Evolutionary conservation across 768 basidiomycete species (phyloP).

Genomic region (Trametes meyenii): DNA sequence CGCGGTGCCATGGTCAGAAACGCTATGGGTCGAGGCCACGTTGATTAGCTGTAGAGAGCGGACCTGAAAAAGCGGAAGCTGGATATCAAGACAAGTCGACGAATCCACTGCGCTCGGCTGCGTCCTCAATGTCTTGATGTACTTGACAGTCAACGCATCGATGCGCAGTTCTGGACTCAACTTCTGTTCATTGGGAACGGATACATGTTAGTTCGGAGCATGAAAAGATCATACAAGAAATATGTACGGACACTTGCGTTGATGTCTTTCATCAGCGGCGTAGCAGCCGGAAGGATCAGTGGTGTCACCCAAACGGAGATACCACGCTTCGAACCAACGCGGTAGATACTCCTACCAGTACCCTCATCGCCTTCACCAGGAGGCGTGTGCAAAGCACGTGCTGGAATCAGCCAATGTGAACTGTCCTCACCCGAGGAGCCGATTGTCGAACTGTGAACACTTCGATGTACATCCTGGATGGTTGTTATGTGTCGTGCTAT

Average conservation of each 20-base stretch:
- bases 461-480: conserved; percentile 2
- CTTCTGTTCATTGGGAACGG: conserved; percentile 28
- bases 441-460: not conserved
- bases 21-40: not conserved
- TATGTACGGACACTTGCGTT: conserved; percentile 44
- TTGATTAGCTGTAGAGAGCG: conserved; percentile 41
- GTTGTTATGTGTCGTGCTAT: no score
- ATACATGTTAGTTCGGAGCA: not conserved
- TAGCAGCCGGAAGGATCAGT: conserved; percentile 48
- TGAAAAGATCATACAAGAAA: not conserved
- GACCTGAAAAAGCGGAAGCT: conserved; percentile 43
- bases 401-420: not conserved
- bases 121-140: conserved; percentile 33
- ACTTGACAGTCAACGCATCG: conserved; percentile 45
- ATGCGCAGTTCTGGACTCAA: conserved; percentile 43
- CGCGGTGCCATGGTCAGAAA: not conserved
- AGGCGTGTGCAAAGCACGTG: not conserved
- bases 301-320: conserved; percentile 57
- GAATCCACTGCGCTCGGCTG: not conserved
- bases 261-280: conserved; percentile 51
- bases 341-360: conserved; percentile 39
- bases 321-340: conserved; percentile 43
- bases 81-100: conserved; percentile 42
- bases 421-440: not conserved
- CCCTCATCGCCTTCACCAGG: not conserved